Evolutionary conservation across 1,139 yeast genomes (phyloP).

Genomic region (Geotrichum phurueaensis): DNA sequence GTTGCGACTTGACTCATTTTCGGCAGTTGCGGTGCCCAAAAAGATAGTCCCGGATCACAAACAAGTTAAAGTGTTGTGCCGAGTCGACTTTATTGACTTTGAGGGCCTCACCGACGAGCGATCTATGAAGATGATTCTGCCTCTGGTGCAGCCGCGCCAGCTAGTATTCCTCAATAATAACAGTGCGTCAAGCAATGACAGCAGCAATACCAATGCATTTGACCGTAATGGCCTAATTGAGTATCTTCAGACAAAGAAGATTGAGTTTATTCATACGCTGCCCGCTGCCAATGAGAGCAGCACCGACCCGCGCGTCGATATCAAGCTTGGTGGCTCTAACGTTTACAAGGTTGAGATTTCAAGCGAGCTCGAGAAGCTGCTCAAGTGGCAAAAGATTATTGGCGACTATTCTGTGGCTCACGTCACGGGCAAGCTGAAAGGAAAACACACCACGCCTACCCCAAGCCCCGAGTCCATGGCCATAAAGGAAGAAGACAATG

Average conservation of each 20-base stretch:
- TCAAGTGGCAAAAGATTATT: slow-evolving; percentile 80
- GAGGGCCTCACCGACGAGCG: slow-evolving; percentile 82
- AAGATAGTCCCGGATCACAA: slow-evolving; percentile 38
- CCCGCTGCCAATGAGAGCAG: slow-evolving; percentile 18
- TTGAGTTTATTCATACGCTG: slow-evolving; percentile 26
- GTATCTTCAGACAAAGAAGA: slow-evolving; percentile 12
- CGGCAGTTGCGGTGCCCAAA: slow-evolving; percentile 43
- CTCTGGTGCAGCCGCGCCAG: slow-evolving; percentile 73
- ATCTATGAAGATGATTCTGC: slow-evolving; percentile 72
- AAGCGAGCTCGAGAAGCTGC: slow-evolving; percentile 52
- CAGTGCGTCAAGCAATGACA: neutral
- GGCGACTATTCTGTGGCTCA: slow-evolving; percentile 82
- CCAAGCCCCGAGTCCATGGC: slow-evolving; percentile 16
- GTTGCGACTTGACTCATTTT: slow-evolving; percentile 52
- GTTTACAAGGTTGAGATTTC: slow-evolving; percentile 49
- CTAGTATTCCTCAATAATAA: slow-evolving; percentile 43
- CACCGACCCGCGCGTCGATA: neutral
- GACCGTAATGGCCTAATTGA: neutral
- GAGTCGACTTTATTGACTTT: slow-evolving; percentile 70
- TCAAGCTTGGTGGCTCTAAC: slow-evolving; percentile 6
- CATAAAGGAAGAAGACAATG: slow-evolving; percentile 1
- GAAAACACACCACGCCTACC: neutral
- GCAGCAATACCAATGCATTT: neutral
- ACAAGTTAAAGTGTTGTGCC: slow-evolving; percentile 56
- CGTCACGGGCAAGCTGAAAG: slow-evolving; percentile 61